These are phyloP conservation scores for Caryopteris hybrid DNA, from an alignment of 305 asterid genomes.

Conservation along the genomic window DNA sequence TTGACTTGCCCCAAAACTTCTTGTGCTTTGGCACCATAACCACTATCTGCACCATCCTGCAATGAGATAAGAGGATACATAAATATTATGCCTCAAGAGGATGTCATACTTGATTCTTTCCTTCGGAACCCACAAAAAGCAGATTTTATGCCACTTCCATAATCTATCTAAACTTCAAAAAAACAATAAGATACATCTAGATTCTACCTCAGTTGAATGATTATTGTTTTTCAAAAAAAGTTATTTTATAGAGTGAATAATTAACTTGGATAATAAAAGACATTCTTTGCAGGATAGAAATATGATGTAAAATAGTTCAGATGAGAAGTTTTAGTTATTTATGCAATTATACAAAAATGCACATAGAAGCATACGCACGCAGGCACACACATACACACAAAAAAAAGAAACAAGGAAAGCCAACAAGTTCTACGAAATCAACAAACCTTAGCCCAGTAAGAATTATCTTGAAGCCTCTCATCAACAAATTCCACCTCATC, in stretches of 20 bases:
- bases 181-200: background rate
- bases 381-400: too few relatives aligned
- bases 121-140: background rate
- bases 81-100: background rate
- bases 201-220: background rate
- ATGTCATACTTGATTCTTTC: background rate
- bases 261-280: background rate
- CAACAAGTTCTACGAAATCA: background rate
- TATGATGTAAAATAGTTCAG: background rate
- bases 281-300: background rate
- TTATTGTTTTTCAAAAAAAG: too few relatives aligned
- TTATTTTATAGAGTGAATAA: background rate
- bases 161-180: background rate
- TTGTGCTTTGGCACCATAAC: constrained; percentile 98
- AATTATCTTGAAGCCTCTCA: constrained; percentile 89
- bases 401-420: background rate
- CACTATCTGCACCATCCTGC: constrained; percentile 82
- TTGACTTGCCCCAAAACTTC: constrained; percentile 88
- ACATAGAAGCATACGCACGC: background rate
- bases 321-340: background rate
- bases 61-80: constrained; percentile 3
- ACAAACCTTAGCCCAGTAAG: constrained; percentile 94
- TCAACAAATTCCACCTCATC: constrained; percentile 81
- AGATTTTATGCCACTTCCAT: background rate
- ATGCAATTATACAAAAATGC: background rate